These are phyloP conservation scores for Fusarium chaquense DNA, from an alignment of 2,329 filamentous ascomycete species.

Conservation along the genomic window DNA sequence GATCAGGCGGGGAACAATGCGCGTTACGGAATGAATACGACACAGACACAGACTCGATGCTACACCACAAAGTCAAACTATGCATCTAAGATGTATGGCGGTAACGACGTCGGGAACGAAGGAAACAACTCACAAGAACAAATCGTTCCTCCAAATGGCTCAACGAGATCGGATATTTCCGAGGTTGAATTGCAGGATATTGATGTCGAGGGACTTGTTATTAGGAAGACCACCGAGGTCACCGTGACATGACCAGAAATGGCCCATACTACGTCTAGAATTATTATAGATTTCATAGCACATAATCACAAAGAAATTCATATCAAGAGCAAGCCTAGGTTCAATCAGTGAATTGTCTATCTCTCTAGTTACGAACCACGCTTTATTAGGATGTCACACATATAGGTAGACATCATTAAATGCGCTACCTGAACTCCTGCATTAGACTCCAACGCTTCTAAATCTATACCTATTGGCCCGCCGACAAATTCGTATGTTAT, in stretches of 20 bases:
- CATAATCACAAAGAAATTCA: slow-evolving; percentile 3
- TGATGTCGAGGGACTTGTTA: slow-evolving; percentile 29
- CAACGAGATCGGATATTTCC: slow-evolving; percentile 18
- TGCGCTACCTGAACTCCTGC: no score
- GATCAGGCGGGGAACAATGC: slow-evolving; percentile 5
- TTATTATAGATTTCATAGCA: neutral
- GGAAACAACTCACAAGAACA: slow-evolving; percentile 25
- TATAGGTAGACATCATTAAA: no score
- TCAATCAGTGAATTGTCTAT: no score
- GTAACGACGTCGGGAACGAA: neutral
- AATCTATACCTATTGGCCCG: no score
- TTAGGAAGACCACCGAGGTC: slow-evolving; percentile 42
- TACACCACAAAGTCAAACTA: slow-evolving; percentile 24
- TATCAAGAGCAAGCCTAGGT: no score
- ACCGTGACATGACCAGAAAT: slow-evolving; percentile 3
- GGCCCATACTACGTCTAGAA: accelerated
- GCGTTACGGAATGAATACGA: slow-evolving; percentile 7
- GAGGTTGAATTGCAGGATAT: slow-evolving; percentile 24
- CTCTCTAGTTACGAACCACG: no score
- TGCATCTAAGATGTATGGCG: slow-evolving; percentile 6
- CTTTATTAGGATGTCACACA: no score
- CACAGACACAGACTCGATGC: slow-evolving; percentile 16
- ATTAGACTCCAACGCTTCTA: no score
- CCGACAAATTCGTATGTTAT: no score
- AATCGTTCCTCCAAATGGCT: slow-evolving; percentile 24